These are phyloP conservation scores for Trichocomaceae sp. DNA, from an alignment of 2,329 filamentous ascomycete species.

Conservation along the genomic window DNA sequence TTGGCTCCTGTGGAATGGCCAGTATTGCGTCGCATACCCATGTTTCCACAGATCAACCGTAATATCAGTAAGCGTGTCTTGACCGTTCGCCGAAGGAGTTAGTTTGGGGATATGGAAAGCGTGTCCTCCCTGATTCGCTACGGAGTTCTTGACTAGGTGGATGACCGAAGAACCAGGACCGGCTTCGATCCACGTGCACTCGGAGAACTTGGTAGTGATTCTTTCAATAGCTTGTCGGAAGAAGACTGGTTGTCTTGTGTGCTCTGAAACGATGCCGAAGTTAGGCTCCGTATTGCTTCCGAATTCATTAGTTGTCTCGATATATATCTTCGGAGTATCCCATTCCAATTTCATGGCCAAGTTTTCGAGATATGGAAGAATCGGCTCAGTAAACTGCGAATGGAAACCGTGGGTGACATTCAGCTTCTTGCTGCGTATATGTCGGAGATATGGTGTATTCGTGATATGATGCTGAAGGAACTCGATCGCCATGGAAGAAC, in stretches of 20 bases:
- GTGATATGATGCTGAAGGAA: not conserved
- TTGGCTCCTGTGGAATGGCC: not conserved
- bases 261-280: not conserved
- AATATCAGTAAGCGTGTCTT: not conserved
- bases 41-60: not conserved
- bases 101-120: not conserved
- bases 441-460: too few relatives aligned
- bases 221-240: not conserved
- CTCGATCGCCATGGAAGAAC: slow-evolving; percentile 15
- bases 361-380: not conserved
- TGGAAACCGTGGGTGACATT: not conserved
- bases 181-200: not conserved
- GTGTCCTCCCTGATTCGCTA: not conserved
- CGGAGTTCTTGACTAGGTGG: not conserved
- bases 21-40: not conserved
- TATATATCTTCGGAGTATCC: not conserved
- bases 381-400: not conserved
- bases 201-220: too few relatives aligned
- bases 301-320: not conserved
- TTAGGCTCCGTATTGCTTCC: not conserved
- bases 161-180: not conserved
- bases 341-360: not conserved
- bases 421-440: not conserved
- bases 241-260: not conserved
- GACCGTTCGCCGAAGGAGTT: not conserved